Conservation (phyloP, 257 asterid genomes). For the Nicotiana obtusifolia region DNA sequence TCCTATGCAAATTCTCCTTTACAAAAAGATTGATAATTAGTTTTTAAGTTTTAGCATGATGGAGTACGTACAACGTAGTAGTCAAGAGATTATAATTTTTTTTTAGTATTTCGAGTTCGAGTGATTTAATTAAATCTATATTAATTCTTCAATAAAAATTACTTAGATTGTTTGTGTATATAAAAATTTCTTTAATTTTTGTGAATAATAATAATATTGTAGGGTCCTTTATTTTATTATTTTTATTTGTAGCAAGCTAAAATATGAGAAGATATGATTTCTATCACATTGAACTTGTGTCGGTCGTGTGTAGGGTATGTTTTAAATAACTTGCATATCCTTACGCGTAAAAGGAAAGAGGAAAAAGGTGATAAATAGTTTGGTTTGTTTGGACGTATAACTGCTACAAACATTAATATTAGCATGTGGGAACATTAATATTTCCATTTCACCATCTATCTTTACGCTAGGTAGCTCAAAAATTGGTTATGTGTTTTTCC, state of each 20-base stretch:
- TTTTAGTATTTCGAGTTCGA: background rate
- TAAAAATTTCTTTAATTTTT: background rate
- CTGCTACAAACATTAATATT: background rate
- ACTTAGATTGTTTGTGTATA: background rate
- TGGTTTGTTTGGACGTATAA: background rate
- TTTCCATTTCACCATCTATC: background rate
- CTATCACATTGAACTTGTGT: background rate
- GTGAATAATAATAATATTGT: background rate
- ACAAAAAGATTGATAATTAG: no score
- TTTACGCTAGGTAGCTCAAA: background rate
- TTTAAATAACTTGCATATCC: background rate
- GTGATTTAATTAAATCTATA: background rate
- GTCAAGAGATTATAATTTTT: background rate
- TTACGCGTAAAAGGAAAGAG: background rate
- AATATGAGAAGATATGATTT: background rate
- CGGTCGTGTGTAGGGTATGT: slow-evolving; percentile 5
- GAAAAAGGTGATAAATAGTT: background rate
- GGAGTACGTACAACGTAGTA: background rate
- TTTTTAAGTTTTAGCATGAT: no score
- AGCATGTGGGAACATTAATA: slow-evolving; percentile 2
- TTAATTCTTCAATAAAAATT: background rate
- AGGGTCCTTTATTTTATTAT: background rate
- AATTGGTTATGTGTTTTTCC: background rate
- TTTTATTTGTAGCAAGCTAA: background rate
- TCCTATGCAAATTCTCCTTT: no score